Evolutionary conservation across 768 basidiomycete species (phyloP), one percentile per base, ranked within the genome.

Genomic region (Calocybe indica): DNA sequence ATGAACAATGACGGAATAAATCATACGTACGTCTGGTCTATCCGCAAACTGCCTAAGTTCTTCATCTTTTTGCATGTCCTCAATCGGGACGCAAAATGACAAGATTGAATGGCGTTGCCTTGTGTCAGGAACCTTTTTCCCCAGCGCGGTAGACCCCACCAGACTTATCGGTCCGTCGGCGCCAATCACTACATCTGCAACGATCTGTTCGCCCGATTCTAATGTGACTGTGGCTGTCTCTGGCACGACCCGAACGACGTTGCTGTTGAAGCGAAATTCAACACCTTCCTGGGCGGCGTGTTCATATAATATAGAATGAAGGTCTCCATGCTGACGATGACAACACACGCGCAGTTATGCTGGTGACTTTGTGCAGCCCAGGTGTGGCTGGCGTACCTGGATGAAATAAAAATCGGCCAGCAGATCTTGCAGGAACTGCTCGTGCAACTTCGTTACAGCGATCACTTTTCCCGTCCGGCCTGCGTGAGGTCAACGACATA

Each of bases 131-230:
- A 59, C 43, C 37, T 53, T 41, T 14, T 60, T 51, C n/a, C 60
- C 63, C 10, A 63, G 54, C 5, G 72, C 62, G 6, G 55, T 54
- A 5, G 57, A 55, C 33, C 74, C 65, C n/a, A 70, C 58, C 28
- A 65, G 45, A 47, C 72, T 79, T 11, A 64, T 58, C 37, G 65
- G 66, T 5, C 83, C 83, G 58, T 84, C 83, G 3, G 83, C 82
- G 31, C 77, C 82, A 13, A 84, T 69, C 45, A 84, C 63, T 29
- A 82, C 61, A 57, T 85, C 79, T 11, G 74, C 75, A 11, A 53
- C 55, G 7, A 81, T 46, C 9, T 55, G 63, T 43, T 72, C 65
- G 12, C 79, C 80, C 33, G 59, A 65, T 15, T 70, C 68, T 33
- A 73, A 55, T 1, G 58, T 65, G 5, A 76, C 68, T 40, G 61